Conservation (phyloP, 108 stramenopile genomes). For the Stephanodiscus triporus region DNA sequence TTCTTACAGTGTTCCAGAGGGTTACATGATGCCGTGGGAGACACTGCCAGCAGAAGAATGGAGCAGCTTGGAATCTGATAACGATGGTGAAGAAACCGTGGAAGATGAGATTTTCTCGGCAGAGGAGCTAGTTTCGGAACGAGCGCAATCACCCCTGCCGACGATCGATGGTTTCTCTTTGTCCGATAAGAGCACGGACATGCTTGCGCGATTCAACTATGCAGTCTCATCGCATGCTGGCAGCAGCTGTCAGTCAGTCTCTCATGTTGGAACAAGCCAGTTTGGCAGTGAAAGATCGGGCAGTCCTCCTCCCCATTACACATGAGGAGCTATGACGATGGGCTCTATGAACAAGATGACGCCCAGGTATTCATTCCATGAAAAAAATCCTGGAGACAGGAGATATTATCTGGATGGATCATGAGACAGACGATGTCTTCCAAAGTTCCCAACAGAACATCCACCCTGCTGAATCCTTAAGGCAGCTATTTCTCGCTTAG, state of each 20-base stretch:
- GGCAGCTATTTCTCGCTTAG: too few species aligned
- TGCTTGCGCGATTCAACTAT: neutral
- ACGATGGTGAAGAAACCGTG: neutral
- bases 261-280: neutral
- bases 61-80: neutral
- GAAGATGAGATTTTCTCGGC: neutral
- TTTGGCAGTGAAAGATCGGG: neutral
- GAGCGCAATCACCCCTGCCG: neutral
- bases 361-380: neutral
- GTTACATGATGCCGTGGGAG: neutral
- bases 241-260: neutral
- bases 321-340: neutral
- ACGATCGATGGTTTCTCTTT: neutral
- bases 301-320: neutral
- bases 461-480: too few species aligned
- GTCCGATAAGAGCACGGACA: neutral
- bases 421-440: too few species aligned
- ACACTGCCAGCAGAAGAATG: neutral
- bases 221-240: neutral
- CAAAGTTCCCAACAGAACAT: too few species aligned
- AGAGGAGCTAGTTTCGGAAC: neutral
- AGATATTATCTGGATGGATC: too few species aligned
- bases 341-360: neutral
- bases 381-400: neutral
- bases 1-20: neutral